Conservation (phyloP, 164 flowering plant genomes). For the Buxus sempervirens region DNA sequence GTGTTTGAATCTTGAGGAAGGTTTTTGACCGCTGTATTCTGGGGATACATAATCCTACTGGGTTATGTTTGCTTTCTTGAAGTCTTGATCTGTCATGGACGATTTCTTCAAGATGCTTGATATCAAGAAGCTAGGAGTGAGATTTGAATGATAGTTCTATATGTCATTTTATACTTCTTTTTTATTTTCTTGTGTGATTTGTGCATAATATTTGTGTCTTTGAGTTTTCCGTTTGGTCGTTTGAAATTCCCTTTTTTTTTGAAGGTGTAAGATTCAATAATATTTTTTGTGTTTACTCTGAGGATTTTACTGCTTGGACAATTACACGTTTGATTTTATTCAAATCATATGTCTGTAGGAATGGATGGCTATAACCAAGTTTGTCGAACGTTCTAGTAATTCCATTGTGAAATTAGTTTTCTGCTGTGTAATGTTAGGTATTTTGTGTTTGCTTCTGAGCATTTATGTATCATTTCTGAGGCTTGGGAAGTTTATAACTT, state of each 20-base stretch:
- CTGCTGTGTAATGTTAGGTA: background rate
- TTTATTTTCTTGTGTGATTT: background rate
- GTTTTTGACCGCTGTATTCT: background rate
- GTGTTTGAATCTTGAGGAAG: background rate
- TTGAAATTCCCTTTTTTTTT: too few species aligned
- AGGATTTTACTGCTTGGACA: too few species aligned
- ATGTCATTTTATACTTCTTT: background rate
- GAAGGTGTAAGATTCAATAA: too few species aligned
- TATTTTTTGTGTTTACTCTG: background rate
- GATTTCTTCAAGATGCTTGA: background rate
- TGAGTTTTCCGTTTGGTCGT: too few species aligned
- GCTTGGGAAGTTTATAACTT: background rate
- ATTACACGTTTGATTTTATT: too few species aligned
- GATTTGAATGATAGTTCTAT: background rate
- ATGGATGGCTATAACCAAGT: background rate
- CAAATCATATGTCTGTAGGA: background rate
- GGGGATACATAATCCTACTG: background rate
- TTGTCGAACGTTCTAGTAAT: background rate
- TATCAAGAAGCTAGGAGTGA: background rate
- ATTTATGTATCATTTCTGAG: background rate
- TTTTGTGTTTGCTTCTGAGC: background rate
- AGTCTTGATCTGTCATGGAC: background rate
- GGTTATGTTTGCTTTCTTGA: background rate
- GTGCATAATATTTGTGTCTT: too few species aligned
- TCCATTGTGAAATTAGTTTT: background rate